Evolutionary conservation across 1,284 basidiomycete species (phyloP), one percentile per base, ranked within the genome.

Genomic region (Ceratobasidium sp.): DNA sequence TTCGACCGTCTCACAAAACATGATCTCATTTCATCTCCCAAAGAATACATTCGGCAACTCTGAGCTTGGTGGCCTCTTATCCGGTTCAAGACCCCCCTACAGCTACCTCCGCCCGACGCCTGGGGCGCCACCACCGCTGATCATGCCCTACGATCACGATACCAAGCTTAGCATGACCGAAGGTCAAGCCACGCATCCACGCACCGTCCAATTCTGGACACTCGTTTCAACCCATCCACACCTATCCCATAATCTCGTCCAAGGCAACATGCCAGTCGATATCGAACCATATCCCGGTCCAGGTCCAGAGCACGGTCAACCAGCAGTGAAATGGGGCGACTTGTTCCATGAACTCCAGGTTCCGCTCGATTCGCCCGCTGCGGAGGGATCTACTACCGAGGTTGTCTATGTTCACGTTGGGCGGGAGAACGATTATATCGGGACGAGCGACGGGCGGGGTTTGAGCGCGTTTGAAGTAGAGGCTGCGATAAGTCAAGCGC

Each of bases 151-250:
- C 46, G 46, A 49, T n/a, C 20, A 28, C 46, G 46, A 49, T 18
- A 49, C 46, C 10, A 49, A 49, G 46, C 46, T 12, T 49, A 49
- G 18, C 46, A 49, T 7, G 12, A 49, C 10, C 46, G 46, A 49
- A 2, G 46, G 18, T 7, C 46, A 49, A 49, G 1, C 7, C 55
- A 23, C 13, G 26, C 69, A 71, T 4, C 40, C 53, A 18, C 53
- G 49, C 15, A 26, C 53, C 5, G 55, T 71, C 23, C 69, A 71
- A 26, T 26, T 71, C 10, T 71, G 69, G 69, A 71, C 69, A 1
- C 69, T 71, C 26, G 69, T 71, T n/a, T 71, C 69, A n/a, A 40
- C 69, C 3, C 69, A 71, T 55, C 55, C 69, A 2, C 55, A 28
- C 12, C 69, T 71, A 4, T 12, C 51, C 15, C 53, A 28, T 10